A percentile compares a stretch with the other conserved stretches of the same genome.
phyloP scores from a whole-genome alignment of 2,329 filamentous ascomycete species.

The Juglanconis sp. region DNA sequence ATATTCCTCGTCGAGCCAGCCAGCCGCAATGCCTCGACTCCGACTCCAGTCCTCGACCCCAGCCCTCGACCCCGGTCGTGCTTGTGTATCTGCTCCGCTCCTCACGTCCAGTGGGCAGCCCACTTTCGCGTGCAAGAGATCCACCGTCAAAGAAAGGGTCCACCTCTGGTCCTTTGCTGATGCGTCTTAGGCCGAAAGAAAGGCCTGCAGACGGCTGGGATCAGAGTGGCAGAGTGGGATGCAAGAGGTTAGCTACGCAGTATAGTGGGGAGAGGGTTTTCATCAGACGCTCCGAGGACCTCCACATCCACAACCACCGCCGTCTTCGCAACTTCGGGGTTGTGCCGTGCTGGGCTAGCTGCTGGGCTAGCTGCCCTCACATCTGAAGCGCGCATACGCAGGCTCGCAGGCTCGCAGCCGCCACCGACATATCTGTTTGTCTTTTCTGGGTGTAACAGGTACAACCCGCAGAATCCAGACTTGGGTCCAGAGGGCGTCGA shows the following conservation, averaged over 20 bases:
- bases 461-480: background rate
- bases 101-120: conserved; percentile 6
- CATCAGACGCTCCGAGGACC: conserved; percentile 14
- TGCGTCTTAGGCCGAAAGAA: conserved; percentile 19
- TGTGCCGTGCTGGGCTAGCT: conserved; percentile 5
- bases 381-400: background rate
- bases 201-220: conserved; percentile 16
- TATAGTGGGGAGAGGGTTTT: conserved; percentile 9
- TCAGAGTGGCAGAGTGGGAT: conserved; percentile 12
- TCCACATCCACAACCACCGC: conserved; percentile 12
- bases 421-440: background rate
- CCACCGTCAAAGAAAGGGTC: conserved; percentile 13
- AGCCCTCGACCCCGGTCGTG: no score
- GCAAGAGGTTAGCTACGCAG: conserved; percentile 9
- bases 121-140: conserved; percentile 17
- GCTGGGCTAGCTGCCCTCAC: background rate
- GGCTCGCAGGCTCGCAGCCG: background rate
- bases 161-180: conserved; percentile 13
- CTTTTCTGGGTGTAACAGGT: background rate
- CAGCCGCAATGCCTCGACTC: no score
- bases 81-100: conserved; percentile 1
- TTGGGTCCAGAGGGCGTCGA: no score
- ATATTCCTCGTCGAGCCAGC: no score
- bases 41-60: no score
- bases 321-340: conserved; percentile 13